Base-by-base conservation (phyloP, 1,284 basidiomycete species). In the Mycena citricolor region DNA sequence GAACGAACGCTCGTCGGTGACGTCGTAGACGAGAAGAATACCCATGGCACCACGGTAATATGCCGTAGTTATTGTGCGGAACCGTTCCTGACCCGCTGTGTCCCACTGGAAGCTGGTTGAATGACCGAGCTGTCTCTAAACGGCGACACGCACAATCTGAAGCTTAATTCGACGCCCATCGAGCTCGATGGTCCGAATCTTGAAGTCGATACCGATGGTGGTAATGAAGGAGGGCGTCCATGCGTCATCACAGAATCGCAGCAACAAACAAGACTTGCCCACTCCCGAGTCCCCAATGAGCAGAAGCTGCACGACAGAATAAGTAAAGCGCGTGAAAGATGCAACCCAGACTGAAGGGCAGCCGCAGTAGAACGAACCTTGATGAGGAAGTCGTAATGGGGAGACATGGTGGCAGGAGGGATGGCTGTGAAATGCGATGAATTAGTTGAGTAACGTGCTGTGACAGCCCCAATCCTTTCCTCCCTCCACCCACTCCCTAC, bases 41-140 rank as follows among this genome's bases (percentile, higher is more conserved):
- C 97, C 97, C 95, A 99, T 99, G 13, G 97, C 97, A 33, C 97
- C 97, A 57, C 97, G 88, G 76, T 99, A 99, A 71, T 99, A 99
- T n/a, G 97, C 94, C 8, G 95, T 97, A 32, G 97, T 99, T 68
- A 99, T 99, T 32, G 97, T 99, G 61, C 95, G 81, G 78, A 99
- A 99, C 28, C 97, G 87, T 73, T 99, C 97, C 74, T 99, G 97
- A 30, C 97, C 95, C 37, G 97, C 97, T 49, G 97, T 99, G 66
- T 97, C 94, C 94, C 94, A 97, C 91, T 95, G 57, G 30, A 45
- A 49, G 46, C 44, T 29, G 36, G 43, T 21, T 35, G 34, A 45
- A 39, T 29, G 37, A 31, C 25, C 17, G 23, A 10, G 8, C 4
- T 21, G 30, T 41, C 8, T 20, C 24, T 26, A 21, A 26, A 34